Evolutionary conservation across 441 rosid species (phyloP), one percentile per base, ranked within the genome.

Genomic region (Croton setiger): DNA sequence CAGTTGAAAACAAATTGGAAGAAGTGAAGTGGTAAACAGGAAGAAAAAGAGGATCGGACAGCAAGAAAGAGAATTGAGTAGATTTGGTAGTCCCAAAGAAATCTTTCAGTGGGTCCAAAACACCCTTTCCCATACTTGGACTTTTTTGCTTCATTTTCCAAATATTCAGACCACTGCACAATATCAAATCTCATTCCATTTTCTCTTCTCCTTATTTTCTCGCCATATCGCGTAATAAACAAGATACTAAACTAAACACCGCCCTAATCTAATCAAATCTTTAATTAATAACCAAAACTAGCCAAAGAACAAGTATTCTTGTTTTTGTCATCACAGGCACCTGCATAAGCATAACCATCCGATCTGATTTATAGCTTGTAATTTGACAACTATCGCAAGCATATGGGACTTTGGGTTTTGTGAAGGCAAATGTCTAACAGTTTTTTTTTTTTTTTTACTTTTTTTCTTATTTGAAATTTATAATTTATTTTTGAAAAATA

Each of bases 31-130:
- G 47, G 55, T 70, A 83, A 83, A 60, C 76, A 78, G 71, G 80
- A 27, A 18, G 14, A 10, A 59, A 7, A 3, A 18, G 18, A 54
- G 10, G 63, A 64, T 5, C 0, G 10, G 41, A 59, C 48, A 63
- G 64, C 64, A 57, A 47, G 47, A 35, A 6, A 4, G 63, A 61
- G 56, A 4, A 45, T 13, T 35, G 56, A n/a, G n/a, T 23, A 64
- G 65, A 65, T 73, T 20, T 39, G 77, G 55, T 65, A 84, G 89
- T 72, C 84, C 91, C 78, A 75, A 23, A 41, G 68, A 85, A 70
- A 87, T 88, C 90, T 81, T 49, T 20, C 7, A n/a, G 60, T 15
- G 79, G 87, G 89, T 53, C 82, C 89, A 65, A 59, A 63, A 31
- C 43, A 33, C 55, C 63, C 71, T 63, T 82, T 72, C 67, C 78